A percentile compares a stretch with the other conserved stretches of the same genome.
Conservation (phyloP, 2,329 filamentous ascomycete genomes). For the Neocucurbitaria cava region DNA sequence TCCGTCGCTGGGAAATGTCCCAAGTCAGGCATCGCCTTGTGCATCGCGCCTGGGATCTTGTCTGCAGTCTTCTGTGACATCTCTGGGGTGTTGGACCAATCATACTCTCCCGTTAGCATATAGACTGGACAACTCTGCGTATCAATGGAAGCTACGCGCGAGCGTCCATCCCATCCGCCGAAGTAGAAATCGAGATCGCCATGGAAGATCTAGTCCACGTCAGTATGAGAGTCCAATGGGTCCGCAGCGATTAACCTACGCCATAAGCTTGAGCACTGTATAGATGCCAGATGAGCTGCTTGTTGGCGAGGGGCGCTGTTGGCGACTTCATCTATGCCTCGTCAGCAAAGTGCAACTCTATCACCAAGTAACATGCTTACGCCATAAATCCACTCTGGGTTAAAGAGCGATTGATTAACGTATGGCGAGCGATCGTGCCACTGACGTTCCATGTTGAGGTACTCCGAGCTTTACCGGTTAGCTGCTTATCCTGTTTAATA, state of each 20-base stretch:
- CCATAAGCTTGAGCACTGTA: conserved; percentile 60
- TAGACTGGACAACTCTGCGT: conserved; percentile 58
- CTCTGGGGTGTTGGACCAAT: conserved; percentile 56
- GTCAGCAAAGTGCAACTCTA: conserved; percentile 5
- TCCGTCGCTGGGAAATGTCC: conserved; percentile 59
- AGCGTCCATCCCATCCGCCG: conserved; percentile 58
- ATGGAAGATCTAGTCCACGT: conserved; percentile 52
- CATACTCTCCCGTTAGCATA: conserved; percentile 60
- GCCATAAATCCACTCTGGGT: conserved; percentile 59
- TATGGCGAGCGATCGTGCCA: conserved; percentile 57
- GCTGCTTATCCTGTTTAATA: conserved; percentile 22
- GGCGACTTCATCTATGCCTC: conserved; percentile 53
- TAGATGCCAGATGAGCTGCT: conserved; percentile 59
- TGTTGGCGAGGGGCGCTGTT: conserved; percentile 53
- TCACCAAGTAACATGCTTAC: conserved; percentile 17
- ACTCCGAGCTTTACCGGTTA: conserved; percentile 42
- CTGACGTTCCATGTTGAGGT: conserved; percentile 53
- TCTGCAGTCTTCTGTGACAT: conserved; percentile 57
- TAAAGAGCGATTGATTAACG: conserved; percentile 57
- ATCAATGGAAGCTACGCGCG: conserved; percentile 54
- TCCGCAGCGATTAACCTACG: conserved; percentile 17
- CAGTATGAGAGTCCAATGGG: background rate
- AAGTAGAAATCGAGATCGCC: conserved; percentile 62
- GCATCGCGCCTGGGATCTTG: conserved; percentile 55
- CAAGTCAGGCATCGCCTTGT: conserved; percentile 54